Evolutionary conservation across 441 rosid genomes (phyloP).

Genomic region (Erodium trifolium): DNA sequence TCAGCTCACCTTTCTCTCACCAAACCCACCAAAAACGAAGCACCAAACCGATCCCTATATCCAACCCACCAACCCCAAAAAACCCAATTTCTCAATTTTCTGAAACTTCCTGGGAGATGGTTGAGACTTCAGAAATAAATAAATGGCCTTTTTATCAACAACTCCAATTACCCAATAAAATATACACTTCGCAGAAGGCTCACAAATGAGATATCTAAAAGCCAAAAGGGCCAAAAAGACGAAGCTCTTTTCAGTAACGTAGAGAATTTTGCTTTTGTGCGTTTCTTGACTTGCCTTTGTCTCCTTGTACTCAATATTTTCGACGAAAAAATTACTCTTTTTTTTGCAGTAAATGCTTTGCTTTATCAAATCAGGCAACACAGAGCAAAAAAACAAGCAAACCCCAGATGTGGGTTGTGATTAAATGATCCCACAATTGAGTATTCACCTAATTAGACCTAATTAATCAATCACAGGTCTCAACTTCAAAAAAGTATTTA

Average conservation of each 20-base stretch:
- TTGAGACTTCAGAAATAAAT: not conserved
- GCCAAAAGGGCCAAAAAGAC: conserved; percentile 4
- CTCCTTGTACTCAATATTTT: not conserved
- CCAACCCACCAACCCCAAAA: not conserved
- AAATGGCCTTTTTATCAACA: not conserved
- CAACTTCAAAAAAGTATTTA: too few species aligned
- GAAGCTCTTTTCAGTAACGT: conserved; percentile 4
- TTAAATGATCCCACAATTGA: not conserved
- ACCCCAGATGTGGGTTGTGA: not conserved
- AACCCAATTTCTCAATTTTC: not conserved
- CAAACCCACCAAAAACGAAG: conserved; percentile 12
- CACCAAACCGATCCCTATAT: not conserved
- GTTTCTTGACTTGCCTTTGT: not conserved
- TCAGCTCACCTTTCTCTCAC: conserved; percentile 11
- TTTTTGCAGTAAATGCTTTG: not conserved
- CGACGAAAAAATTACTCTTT: not conserved
- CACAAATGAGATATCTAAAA: not conserved
- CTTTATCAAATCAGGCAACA: not conserved
- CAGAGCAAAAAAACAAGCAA: not conserved
- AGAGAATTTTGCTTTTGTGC: not conserved
- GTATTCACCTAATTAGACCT: not conserved
- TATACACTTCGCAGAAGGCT: not conserved
- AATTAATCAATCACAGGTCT: not conserved
- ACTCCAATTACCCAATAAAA: not conserved
- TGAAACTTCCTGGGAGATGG: not conserved